Conservation (phyloP, 768 basidiomycete species). For the Naematelia encephala region DNA sequence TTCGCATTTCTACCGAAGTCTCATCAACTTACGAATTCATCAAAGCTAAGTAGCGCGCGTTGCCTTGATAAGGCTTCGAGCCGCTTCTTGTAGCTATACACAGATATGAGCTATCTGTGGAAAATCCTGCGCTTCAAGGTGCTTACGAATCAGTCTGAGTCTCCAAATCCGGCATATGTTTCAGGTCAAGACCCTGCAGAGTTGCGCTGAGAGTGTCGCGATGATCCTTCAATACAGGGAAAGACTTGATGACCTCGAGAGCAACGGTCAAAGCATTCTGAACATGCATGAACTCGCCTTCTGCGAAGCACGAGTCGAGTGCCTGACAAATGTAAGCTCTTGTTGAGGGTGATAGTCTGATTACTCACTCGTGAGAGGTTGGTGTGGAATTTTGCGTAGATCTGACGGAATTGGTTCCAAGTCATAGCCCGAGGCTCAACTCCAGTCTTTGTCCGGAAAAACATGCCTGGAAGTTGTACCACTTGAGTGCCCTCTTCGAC, state of each 20-base stretch:
- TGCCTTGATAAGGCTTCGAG: background rate
- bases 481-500: slow-evolving; percentile 48
- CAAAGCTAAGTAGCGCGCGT: background rate
- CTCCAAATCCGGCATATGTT: background rate
- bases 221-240: slow-evolving; percentile 66
- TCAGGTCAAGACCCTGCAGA: slow-evolving; percentile 24
- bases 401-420: slow-evolving; percentile 67
- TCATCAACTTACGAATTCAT: background rate
- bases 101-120: no score
- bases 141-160: background rate
- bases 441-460: slow-evolving; percentile 52
- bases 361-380: slow-evolving; percentile 65
- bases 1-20: background rate
- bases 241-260: slow-evolving; percentile 83
- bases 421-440: slow-evolving; percentile 55
- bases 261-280: slow-evolving; percentile 94
- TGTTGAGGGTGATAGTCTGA: background rate
- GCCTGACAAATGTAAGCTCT: slow-evolving; percentile 55
- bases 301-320: slow-evolving; percentile 74
- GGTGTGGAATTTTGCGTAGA: slow-evolving; percentile 80
- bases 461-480: slow-evolving; percentile 69
- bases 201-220: slow-evolving; percentile 33
- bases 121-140: background rate
- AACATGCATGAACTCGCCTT: slow-evolving; percentile 92
- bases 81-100: background rate